These are phyloP conservation scores for Aplosporella prunicola DNA, from an alignment of 2,329 filamentous ascomycete genomes.

Conservation along the genomic window DNA sequence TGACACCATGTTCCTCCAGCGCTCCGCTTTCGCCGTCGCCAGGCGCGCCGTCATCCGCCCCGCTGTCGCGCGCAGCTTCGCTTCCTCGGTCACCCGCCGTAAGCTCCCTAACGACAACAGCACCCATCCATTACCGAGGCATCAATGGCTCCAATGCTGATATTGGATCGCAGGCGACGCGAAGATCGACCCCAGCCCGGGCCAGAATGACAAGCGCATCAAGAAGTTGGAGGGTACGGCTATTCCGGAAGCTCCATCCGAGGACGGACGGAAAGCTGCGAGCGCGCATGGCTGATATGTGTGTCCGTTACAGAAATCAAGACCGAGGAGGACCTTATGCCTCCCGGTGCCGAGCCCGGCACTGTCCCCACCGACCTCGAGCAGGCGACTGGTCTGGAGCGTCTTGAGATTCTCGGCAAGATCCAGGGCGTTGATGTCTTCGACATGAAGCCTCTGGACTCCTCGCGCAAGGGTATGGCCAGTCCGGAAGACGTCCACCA, in stretches of 20 bases:
- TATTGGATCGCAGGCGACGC: slow-evolving; percentile 22
- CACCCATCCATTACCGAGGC: slow-evolving; percentile 19
- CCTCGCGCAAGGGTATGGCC: slow-evolving; percentile 68
- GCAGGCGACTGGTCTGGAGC: slow-evolving; percentile 94
- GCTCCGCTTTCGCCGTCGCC: slow-evolving; percentile 39
- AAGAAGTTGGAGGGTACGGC: slow-evolving; percentile 42
- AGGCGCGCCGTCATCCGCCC: slow-evolving; percentile 35
- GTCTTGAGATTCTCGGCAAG: slow-evolving; percentile 97
- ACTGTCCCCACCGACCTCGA: slow-evolving; percentile 89
- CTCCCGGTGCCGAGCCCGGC: slow-evolving; percentile 71
- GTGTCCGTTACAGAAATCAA: slow-evolving; percentile 59
- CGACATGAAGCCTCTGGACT: slow-evolving; percentile 93
- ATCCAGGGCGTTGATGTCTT: slow-evolving; percentile 98
- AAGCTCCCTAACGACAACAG: slow-evolving; percentile 18
- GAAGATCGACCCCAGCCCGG: slow-evolving; percentile 27
- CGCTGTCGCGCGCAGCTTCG: slow-evolving; percentile 36
- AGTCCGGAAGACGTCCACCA: background rate
- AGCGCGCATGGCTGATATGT: slow-evolving; percentile 19
- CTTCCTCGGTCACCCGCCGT: slow-evolving; percentile 38
- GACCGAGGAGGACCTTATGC: slow-evolving; percentile 69
- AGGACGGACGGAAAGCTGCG: slow-evolving; percentile 7
- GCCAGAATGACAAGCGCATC: slow-evolving; percentile 28
- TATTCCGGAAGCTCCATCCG: too few species aligned
- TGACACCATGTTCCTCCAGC: slow-evolving; percentile 39
- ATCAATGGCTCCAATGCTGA: slow-evolving; percentile 22